Evolutionary conservation across 768 basidiomycete species (phyloP).

Genomic region (Rhodotorula diobovata): DNA sequence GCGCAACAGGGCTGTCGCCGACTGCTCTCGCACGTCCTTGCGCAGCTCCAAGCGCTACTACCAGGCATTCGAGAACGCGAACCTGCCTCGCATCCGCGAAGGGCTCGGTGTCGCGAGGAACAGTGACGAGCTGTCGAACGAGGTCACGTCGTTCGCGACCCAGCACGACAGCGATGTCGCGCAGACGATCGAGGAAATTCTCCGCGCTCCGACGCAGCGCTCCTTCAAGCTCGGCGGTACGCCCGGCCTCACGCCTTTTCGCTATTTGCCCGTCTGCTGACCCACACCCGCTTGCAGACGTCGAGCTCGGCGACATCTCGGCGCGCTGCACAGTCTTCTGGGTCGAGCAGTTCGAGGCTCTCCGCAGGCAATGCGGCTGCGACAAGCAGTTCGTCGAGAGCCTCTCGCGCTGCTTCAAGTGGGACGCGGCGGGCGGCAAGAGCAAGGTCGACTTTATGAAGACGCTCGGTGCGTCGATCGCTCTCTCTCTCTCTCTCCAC

Average conservation of each 20-base stretch:
- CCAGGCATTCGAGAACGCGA: slow-evolving; percentile 21
- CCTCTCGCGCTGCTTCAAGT: slow-evolving; percentile 86
- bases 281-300: too few relatives aligned
- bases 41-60: slow-evolving; percentile 48
- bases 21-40: background rate
- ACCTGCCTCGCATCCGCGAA: background rate
- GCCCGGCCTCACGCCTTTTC: background rate
- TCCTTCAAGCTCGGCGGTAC: slow-evolving; percentile 30
- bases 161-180: background rate
- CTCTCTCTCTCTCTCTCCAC: too few relatives aligned
- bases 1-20: too few relatives aligned
- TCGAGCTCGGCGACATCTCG: slow-evolving; percentile 21
- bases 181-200: slow-evolving; percentile 19
- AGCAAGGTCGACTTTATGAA: slow-evolving; percentile 96
- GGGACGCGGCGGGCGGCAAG: slow-evolving; percentile 92
- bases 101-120: slow-evolving; percentile 40
- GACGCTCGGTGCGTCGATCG: slow-evolving; percentile 73
- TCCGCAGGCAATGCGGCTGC: slow-evolving; percentile 87
- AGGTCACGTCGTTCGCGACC: background rate
- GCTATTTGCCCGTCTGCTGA: slow-evolving; percentile 54
- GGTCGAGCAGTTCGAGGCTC: slow-evolving; percentile 92
- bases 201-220: slow-evolving; percentile 25
- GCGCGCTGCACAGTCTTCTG: slow-evolving; percentile 75
- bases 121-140: background rate
- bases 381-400: slow-evolving; percentile 92